Evolutionary conservation across 176 grass and related monocot species (phyloP), one percentile per base, ranked within the genome.

Genomic region (Echinochloa phyllopogon): DNA sequence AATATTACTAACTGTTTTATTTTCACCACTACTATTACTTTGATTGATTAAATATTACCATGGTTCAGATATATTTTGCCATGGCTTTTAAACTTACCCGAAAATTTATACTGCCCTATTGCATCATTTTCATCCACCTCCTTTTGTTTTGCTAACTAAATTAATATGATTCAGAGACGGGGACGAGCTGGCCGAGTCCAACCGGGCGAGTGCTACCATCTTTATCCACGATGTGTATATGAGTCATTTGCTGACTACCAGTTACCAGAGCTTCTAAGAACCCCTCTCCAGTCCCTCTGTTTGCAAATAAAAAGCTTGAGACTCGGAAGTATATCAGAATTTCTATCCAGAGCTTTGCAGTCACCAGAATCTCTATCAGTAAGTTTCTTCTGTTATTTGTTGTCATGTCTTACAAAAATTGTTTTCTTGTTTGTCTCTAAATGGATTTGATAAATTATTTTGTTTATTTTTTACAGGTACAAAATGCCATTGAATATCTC

Each of bases 261-360:
- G 84, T 85, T 99, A 71, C 96, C 96, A 2, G 96, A 99, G 85
- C 93, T 99, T 88, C 65, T 99, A 52, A 94, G 96, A 84, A 99
- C 96, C 4, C 96, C 96, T 74, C 79, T 99, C 37, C 96, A 99
- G 70, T 99, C 96, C 52, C 96, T 99, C 67, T 99, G 96, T 63
- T 90, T 99, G 85, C 96, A 99, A 96, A 99, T 99, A 88, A 99
- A 99, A 93, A 96, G 93, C 27, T 84, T 99, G 77, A 90, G 84
- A 47, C 88, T 99, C 69, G 96, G 96, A 70, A 95, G 93, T 86
- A 99, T 99, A 63, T 92, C 93, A 45, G 86, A 99, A 89, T 99
- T 99, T 79, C 87, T 99, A 67, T 99, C 93, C 72, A 95, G 93
- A 88, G 96, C 96, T 86, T 90, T 99, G 80, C 96, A 99, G 24